phyloP scores from a whole-genome alignment of 495 filamentous ascomycete species.

The Usnea hakonensis region DNA sequence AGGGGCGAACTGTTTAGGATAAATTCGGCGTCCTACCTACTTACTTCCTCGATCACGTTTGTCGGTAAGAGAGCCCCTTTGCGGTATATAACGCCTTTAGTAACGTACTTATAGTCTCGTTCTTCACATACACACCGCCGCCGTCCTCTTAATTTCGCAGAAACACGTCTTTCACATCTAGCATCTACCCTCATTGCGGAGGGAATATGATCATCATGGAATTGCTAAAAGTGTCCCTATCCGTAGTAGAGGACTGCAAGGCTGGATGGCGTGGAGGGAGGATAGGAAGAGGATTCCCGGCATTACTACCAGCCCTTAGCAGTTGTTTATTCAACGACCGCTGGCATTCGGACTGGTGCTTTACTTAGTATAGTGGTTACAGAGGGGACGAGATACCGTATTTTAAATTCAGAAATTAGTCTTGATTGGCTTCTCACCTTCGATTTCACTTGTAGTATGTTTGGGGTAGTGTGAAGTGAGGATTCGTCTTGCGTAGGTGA shows the following conservation, averaged over 20 bases:
- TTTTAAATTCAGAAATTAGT: too few relatives aligned
- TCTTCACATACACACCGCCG: not conserved
- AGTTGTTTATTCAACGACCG: too few relatives aligned
- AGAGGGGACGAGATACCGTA: too few relatives aligned
- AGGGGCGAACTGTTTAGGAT: not conserved
- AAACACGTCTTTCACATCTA: not conserved
- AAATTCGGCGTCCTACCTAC: not conserved
- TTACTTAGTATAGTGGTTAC: too few relatives aligned
- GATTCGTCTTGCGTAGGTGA: too few relatives aligned
- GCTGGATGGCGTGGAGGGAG: too few relatives aligned
- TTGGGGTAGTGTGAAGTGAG: too few relatives aligned
- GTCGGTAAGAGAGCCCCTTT: not conserved
- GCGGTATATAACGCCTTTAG: not conserved
- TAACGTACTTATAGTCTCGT: not conserved
- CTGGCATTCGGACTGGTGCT: too few relatives aligned
- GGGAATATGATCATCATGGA: not conserved
- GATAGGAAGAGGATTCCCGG: too few relatives aligned
- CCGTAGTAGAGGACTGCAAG: not conserved
- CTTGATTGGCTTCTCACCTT: too few relatives aligned
- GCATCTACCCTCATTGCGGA: not conserved
- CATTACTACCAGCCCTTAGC: too few relatives aligned
- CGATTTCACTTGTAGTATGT: too few relatives aligned
- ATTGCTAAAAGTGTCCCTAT: not conserved
- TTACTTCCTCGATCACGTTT: not conserved
- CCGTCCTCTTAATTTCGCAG: not conserved